Evolutionary conservation across 106 monocot genomes (phyloP).

Genomic region (Hemerocallis citrina): DNA sequence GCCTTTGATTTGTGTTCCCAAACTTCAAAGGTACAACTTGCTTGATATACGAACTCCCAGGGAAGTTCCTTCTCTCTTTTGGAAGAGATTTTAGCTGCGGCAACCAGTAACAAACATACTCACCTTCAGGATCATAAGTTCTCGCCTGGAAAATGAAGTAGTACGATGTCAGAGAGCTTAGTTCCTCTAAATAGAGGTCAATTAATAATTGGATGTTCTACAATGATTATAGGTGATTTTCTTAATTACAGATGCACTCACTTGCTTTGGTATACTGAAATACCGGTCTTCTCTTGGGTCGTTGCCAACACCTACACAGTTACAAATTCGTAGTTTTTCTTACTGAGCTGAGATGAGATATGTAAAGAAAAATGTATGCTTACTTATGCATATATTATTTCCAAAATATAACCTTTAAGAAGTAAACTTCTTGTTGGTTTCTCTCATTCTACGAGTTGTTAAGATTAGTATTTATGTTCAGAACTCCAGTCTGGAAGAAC

Average conservation of each 20-base stretch:
- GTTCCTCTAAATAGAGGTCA: neutral
- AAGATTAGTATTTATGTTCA: too few species aligned
- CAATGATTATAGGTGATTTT: too few species aligned
- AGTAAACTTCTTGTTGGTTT: too few species aligned
- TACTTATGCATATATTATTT: too few species aligned
- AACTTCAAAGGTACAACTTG: conserved; percentile 74
- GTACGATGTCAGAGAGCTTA: too few species aligned
- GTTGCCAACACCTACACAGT: conserved; percentile 65
- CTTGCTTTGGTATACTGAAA: conserved; percentile 95
- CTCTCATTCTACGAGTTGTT: too few species aligned
- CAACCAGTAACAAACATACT: conserved; percentile 85
- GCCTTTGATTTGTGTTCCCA: conserved; percentile 24
- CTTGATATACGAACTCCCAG: conserved; percentile 62
- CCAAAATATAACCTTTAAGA: too few species aligned
- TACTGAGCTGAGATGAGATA: neutral
- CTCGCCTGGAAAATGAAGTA: conserved; percentile 41
- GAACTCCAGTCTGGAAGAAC: too few species aligned
- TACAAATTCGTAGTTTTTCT: neutral
- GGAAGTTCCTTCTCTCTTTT: conserved; percentile 65
- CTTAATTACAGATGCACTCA: conserved; percentile 15
- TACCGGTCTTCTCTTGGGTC: conserved; percentile 96
- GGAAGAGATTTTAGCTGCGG: conserved; percentile 60
- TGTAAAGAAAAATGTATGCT: too few species aligned
- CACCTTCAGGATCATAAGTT: conserved; percentile 82
- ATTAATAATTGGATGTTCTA: neutral